Evolutionary conservation across 257 asterid genomes (phyloP), one percentile per base, ranked within the genome.

Genomic region (Verbena officinalis): DNA sequence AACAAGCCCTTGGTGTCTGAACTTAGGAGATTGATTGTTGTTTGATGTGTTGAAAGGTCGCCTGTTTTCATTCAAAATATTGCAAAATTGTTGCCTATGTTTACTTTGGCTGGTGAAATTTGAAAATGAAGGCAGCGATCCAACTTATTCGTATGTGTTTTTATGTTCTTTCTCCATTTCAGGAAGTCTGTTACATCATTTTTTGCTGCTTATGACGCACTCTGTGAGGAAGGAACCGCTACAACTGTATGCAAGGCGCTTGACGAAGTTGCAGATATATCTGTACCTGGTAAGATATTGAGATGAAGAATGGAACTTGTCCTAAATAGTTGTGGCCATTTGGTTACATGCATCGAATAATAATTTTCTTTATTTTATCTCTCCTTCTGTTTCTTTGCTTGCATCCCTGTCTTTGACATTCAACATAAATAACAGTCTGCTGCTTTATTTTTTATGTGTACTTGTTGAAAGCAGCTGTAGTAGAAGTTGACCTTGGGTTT

Each of bases 141-240:
- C 14, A 55, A 46, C 65, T 54, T 36, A 58, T 49, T 65, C 55
- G 61, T 45, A 61, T 23, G 71, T 27, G 12, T 20, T 54, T 65
- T 11, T n/a, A 57, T 33, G 44, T 56, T 49, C 36, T 61, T 38
- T 69, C 45, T 45, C 44, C 59, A 49, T 72, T 70, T 77, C 84
- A 91, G 99, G 83, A 93, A 90, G 75, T 93, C 99, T 0, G 99
- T 77, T 76, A 78, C 85, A 59, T 87, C 99, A 71, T 90, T 93
- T 78, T 93, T 93, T 77, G 95, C 95, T 80, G 92, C 86, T 36
- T 93, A 51, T 76, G 99, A 93, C 73, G 95, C 96, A 19, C 96
- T 93, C 24, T 80, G 99, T 61, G 99, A 93, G 77, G 99, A 93
- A 80, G 99, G 99, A 77, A 93, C 95, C 21, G 97, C 99, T 58